These are phyloP conservation scores for Cercophora scortea DNA, from an alignment of 495 filamentous ascomycete species.

Conservation along the genomic window DNA sequence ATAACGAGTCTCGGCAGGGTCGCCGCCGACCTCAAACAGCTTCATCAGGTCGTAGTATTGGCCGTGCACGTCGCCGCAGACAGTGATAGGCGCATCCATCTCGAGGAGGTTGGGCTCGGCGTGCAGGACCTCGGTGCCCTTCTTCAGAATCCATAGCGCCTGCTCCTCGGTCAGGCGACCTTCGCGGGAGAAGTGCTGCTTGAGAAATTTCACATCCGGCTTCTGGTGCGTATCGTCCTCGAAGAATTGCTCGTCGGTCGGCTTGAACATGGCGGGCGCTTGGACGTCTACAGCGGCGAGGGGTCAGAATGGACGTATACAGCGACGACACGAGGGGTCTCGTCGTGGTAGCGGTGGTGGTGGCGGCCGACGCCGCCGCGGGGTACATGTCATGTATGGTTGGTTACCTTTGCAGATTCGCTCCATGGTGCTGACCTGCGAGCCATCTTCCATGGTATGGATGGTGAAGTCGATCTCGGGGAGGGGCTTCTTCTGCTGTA, in stretches of 20 bases:
- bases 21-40: constrained; percentile 95
- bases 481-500: constrained; percentile 84
- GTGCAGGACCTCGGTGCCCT: constrained; percentile 74
- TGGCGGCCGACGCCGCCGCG: too few relatives aligned
- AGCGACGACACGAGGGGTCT: neutral
- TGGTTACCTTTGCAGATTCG: constrained; percentile 86
- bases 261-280: constrained; percentile 87
- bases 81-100: constrained; percentile 99
- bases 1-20: constrained; percentile 92
- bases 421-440: constrained; percentile 88
- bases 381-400: too few relatives aligned
- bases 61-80: constrained; percentile 96
- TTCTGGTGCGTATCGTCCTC: constrained; percentile 74
- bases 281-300: constrained; percentile 65
- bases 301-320: constrained; percentile 2
- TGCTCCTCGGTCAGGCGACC: constrained; percentile 95
- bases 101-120: constrained; percentile 91
- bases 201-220: constrained; percentile 87
- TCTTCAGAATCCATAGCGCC: constrained; percentile 87
- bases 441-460: constrained; percentile 96
- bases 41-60: constrained; percentile 99
- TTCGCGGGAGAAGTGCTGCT: constrained; percentile 97
- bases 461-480: constrained; percentile 98
- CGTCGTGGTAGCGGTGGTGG: too few relatives aligned
- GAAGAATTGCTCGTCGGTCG: constrained; percentile 69